phyloP scores from a whole-genome alignment of 139 green algal species.

The Zygnema circumcarinatum region DNA sequence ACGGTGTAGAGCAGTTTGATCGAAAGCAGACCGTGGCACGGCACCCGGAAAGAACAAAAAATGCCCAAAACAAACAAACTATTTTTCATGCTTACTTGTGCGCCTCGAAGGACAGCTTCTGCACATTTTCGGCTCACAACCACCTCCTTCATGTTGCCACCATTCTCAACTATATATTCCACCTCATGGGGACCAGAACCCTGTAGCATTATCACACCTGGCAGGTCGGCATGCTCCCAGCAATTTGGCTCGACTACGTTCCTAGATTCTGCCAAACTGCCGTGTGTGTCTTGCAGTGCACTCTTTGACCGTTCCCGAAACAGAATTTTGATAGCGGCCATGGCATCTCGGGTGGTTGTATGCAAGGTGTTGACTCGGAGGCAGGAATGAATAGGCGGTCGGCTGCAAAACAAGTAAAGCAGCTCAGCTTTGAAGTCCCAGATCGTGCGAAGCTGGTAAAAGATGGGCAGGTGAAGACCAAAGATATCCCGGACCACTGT shows the following conservation, averaged over 20 bases:
- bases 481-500: no score
- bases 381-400: neutral
- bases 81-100: slow-evolving; percentile 68
- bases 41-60: no score
- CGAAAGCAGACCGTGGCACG: no score
- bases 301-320: neutral
- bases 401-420: slow-evolving; percentile 16
- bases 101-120: slow-evolving; percentile 83
- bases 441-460: neutral
- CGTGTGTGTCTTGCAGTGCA: neutral
- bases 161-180: slow-evolving; percentile 13
- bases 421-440: neutral
- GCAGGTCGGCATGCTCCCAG: slow-evolving; percentile 29
- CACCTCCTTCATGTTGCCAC: slow-evolving; percentile 57
- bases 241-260: neutral
- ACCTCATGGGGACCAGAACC: slow-evolving; percentile 48
- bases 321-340: neutral
- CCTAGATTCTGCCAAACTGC: neutral
- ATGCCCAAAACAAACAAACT: no score
- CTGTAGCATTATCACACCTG: slow-evolving; percentile 39
- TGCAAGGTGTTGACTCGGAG: slow-evolving; percentile 43
- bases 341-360: slow-evolving; percentile 27
- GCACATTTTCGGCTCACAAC: slow-evolving; percentile 80
- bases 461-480: neutral
- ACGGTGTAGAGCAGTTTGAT: no score